Conservation (phyloP, 108 stramenopile species). For the Stephanodiscus triporus region DNA sequence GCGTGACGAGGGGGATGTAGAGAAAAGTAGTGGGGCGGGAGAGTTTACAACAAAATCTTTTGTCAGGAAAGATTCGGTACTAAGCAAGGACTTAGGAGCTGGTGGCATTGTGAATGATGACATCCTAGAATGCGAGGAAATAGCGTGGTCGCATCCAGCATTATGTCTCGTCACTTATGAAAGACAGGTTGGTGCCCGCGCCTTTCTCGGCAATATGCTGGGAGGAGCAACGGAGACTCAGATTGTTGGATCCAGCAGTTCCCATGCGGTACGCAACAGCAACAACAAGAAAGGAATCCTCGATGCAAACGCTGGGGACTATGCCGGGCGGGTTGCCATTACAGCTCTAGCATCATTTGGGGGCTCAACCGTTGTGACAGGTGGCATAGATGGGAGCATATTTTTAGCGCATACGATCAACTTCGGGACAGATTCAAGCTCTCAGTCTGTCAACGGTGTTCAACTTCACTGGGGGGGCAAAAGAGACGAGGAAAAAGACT, state of each 20-base stretch:
- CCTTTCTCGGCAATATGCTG: conserved; percentile 32
- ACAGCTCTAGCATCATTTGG: conserved; percentile 82
- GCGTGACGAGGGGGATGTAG: conserved; percentile 68
- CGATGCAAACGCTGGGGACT: conserved; percentile 46
- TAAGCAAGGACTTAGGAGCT: conserved; percentile 12
- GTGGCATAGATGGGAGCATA: conserved; percentile 85
- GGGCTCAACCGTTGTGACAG: conserved; percentile 72
- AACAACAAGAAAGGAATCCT: conserved; percentile 13
- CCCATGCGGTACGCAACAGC: conserved; percentile 16
- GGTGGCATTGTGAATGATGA: conserved; percentile 21
- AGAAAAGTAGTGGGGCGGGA: conserved; percentile 47
- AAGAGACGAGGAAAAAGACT: conserved; percentile 68
- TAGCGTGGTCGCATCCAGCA: conserved; percentile 70
- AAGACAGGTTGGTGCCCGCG: conserved; percentile 24
- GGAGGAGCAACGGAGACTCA: conserved; percentile 18
- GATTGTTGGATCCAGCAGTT: conserved; percentile 5
- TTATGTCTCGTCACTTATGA: conserved; percentile 22
- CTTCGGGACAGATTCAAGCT: conserved; percentile 36
- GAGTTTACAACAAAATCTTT: conserved; percentile 15
- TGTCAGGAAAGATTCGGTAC: conserved; percentile 18
- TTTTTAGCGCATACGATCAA: conserved; percentile 79
- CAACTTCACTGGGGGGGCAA: conserved; percentile 82
- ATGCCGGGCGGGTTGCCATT: conserved; percentile 70
- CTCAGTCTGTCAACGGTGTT: conserved; percentile 59
- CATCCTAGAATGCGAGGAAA: conserved; percentile 51